phyloP scores from a whole-genome alignment of 1,284 basidiomycete genomes.

The Ceratobasidium sp. region DNA sequence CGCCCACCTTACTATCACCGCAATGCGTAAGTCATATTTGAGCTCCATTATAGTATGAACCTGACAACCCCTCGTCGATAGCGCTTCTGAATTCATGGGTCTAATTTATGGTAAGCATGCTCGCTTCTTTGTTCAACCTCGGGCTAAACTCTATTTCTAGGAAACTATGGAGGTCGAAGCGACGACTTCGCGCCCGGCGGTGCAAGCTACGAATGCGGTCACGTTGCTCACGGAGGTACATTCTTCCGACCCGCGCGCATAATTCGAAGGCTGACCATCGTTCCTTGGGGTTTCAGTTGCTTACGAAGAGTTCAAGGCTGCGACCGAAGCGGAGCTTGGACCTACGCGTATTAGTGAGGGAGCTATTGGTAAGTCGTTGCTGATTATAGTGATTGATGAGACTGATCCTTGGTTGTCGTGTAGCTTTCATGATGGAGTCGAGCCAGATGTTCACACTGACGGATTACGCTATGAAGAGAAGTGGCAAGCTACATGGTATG shows the following conservation, averaged over 20 bases:
- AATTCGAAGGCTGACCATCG: neutral
- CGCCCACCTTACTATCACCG: constrained; percentile 56
- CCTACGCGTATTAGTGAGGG: constrained; percentile 68
- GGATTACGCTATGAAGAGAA: constrained; percentile 71
- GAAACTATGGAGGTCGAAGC: constrained; percentile 68
- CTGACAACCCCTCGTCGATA: neutral
- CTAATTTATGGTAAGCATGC: constrained; percentile 64
- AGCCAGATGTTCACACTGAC: constrained; percentile 73
- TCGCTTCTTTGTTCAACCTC: neutral
- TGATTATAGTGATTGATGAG: neutral
- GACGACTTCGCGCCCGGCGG: constrained; percentile 71
- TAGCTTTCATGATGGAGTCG: constrained; percentile 76
- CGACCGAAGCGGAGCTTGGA: constrained; percentile 64
- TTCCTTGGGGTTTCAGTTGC: constrained; percentile 57
- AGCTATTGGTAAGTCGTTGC: constrained; percentile 62
- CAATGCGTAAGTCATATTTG: constrained; percentile 53
- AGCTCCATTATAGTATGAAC: constrained; percentile 34
- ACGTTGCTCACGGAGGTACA: constrained; percentile 43
- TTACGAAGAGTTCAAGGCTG: constrained; percentile 70
- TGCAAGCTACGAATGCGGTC: constrained; percentile 66
- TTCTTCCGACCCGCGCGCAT: neutral
- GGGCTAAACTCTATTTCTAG: constrained; percentile 10
- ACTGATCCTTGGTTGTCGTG: constrained; percentile 5
- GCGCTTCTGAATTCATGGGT: constrained; percentile 68
- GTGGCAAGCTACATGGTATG: constrained; percentile 69